Evolutionary conservation across 495 filamentous ascomycete genomes (phyloP).

Genomic region (Viridothelium virens): DNA sequence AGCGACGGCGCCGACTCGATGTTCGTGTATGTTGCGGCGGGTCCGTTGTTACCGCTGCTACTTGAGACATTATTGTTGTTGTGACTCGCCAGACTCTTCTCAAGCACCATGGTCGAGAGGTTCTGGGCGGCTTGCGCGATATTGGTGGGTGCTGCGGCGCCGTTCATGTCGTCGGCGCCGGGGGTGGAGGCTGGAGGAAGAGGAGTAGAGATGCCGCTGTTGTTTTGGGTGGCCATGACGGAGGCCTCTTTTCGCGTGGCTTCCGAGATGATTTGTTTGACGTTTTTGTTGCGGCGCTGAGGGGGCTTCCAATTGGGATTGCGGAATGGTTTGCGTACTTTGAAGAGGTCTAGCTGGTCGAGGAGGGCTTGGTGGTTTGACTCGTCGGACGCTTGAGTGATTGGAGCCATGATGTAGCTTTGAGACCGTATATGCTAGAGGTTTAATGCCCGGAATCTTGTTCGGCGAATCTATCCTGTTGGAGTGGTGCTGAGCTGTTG

Average conservation of each 20-base stretch:
- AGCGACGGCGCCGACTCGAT: conserved; percentile 86
- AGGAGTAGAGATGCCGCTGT: conserved; percentile 73
- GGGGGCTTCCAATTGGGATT: conserved; percentile 82
- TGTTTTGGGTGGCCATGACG: conserved; percentile 66
- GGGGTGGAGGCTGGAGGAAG: conserved; percentile 37
- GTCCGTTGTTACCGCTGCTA: conserved; percentile 31
- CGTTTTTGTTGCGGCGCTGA: conserved; percentile 92
- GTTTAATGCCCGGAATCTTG: too few relatives aligned
- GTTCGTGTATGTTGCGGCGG: conserved; percentile 83
- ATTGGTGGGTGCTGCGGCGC: conserved; percentile 50
- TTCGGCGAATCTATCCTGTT: too few relatives aligned
- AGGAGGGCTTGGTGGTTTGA: conserved; percentile 48
- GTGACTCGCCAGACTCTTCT: conserved; percentile 45
- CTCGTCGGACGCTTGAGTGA: conserved; percentile 38
- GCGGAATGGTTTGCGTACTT: conserved; percentile 75
- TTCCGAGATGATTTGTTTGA: conserved; percentile 94
- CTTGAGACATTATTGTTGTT: too few relatives aligned
- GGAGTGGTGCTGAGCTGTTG: too few relatives aligned
- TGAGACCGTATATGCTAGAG: neutral
- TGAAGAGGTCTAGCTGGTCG: conserved; percentile 79
- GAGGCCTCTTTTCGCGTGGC: conserved; percentile 59
- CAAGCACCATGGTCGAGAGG: conserved; percentile 73
- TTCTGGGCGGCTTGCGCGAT: conserved; percentile 77
- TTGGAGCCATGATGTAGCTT: conserved; percentile 33
- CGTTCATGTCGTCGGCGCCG: conserved; percentile 44